These are phyloP conservation scores for Oldenlandia corymbosa DNA, from an alignment of 257 asterid genomes.

Conservation along the genomic window DNA sequence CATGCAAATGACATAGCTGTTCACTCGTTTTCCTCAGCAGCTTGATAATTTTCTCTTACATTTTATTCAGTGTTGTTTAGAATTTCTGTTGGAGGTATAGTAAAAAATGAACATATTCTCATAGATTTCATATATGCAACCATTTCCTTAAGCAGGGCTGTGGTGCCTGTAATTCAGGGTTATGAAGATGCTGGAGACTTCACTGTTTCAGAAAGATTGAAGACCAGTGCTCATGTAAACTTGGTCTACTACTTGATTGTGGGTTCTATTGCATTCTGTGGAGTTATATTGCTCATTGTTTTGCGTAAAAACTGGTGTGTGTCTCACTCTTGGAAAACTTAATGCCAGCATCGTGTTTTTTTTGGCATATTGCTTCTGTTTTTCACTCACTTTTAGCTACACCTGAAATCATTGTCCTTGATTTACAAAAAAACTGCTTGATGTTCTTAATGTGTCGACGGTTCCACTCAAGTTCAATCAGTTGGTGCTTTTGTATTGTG, in stretches of 20 bases:
- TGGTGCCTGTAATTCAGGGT: slow-evolving; percentile 84
- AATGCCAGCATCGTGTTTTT: not conserved
- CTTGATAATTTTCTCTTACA: not conserved
- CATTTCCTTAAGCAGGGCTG: slow-evolving; percentile 71
- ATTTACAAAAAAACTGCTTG: no score
- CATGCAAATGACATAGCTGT: not conserved
- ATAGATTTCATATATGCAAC: slow-evolving; percentile 29
- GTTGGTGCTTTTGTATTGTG: not conserved
- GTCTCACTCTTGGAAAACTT: slow-evolving; percentile 14
- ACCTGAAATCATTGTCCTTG: not conserved
- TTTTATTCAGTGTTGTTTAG: not conserved
- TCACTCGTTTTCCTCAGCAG: no score
- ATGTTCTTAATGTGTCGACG: no score
- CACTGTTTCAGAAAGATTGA: slow-evolving; percentile 55
- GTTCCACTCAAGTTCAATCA: not conserved
- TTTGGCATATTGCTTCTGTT: not conserved
- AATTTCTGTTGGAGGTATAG: slow-evolving; percentile 7
- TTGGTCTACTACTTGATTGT: slow-evolving; percentile 52
- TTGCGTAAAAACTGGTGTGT: slow-evolving; percentile 53
- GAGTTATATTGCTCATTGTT: slow-evolving; percentile 49
- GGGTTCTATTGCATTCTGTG: slow-evolving; percentile 54
- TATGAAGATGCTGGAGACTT: slow-evolving; percentile 92
- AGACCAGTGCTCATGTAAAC: slow-evolving; percentile 64
- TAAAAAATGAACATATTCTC: slow-evolving; percentile 24
- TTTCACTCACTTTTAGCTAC: not conserved